Evolutionary conservation across 345 rosid species (phyloP), one percentile per base, ranked within the genome.

Genomic region (Arabis hirsuta): DNA sequence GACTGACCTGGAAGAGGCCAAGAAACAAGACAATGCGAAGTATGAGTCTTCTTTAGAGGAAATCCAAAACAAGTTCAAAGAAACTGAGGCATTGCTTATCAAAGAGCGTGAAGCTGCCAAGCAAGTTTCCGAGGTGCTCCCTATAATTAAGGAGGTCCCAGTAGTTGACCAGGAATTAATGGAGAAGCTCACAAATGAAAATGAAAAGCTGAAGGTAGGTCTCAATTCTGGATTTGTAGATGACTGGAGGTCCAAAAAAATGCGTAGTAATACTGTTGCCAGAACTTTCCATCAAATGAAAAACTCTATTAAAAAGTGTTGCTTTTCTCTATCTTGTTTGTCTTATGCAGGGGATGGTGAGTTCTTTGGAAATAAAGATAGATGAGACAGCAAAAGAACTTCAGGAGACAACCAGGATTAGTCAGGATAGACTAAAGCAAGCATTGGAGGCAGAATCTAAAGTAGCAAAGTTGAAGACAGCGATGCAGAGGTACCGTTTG

Each of bases 1-100:
- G 98, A 88, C 86, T 86, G 99, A 95, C 73, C 22, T 88, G 56
- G 99, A 95, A 86, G 99, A 91, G 78, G 83, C 97, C 63, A 92
- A 95, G 82, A 92, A 81, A 12, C 97, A 88, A 80, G 99, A 95
- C 68, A 88, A 86, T 81, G 86, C 81, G 3, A 95, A 90, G 79
- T 81, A 90, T 22, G 92, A 92, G 74, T 85, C 92, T 72, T 81
- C 96, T 76, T 83, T 95, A 79, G 90, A 85, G 64, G 94, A 87
- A 62, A 78, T 92, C 77, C 92, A 92, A 72, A 82, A 86, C 59
- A 87, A 88, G 77, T 87, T 92, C 77, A 92, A 87, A 76, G 91
- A 92, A 82, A 87, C 97, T 46, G 91, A 92, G 76, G 94, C 84
- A 65, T 59, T 78, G 84, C 96, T 92, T 47, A 55, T 67, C 57